Evolutionary conservation across 176 grass and related monocot species (phyloP).

Genomic region (Zea luxurians): DNA sequence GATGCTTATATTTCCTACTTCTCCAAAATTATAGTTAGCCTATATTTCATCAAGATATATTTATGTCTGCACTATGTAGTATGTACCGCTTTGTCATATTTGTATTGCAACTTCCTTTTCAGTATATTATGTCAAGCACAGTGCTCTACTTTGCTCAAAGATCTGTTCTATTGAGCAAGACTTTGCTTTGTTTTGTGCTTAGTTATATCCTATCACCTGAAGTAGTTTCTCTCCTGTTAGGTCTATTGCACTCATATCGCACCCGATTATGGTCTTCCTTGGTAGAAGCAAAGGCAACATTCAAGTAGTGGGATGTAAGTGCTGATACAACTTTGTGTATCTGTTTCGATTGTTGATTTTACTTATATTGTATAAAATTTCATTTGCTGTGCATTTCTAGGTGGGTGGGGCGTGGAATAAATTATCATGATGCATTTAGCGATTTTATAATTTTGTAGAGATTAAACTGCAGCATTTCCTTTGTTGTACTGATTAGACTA

Average conservation of each 20-base stretch:
- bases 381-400: not conserved
- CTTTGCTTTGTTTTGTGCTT: conserved; percentile 29
- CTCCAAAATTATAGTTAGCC: not conserved
- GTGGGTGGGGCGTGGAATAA: not conserved
- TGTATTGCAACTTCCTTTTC: not conserved
- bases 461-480: not conserved
- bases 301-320: conserved; percentile 81
- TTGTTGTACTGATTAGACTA: conserved; percentile 15
- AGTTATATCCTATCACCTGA: conserved; percentile 17
- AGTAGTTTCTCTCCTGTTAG: conserved; percentile 48
- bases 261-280: conserved; percentile 93
- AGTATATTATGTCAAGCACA: not conserved
- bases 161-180: conserved; percentile 16
- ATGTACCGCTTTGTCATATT: conserved; percentile 26
- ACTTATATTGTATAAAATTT: not conserved
- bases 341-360: not conserved
- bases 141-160: conserved; percentile 25
- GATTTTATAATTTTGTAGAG: conserved; percentile 19
- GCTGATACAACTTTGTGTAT: conserved; percentile 31
- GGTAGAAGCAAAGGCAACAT: conserved; percentile 93
- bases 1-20: not conserved
- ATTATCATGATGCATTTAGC: conserved; percentile 20
- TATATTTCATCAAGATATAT: conserved; percentile 4
- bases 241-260: conserved; percentile 89
- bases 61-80: not conserved